Base-by-base conservation (phyloP, 2,329 filamentous ascomycete genomes). In the Botrytis porri region DNA sequence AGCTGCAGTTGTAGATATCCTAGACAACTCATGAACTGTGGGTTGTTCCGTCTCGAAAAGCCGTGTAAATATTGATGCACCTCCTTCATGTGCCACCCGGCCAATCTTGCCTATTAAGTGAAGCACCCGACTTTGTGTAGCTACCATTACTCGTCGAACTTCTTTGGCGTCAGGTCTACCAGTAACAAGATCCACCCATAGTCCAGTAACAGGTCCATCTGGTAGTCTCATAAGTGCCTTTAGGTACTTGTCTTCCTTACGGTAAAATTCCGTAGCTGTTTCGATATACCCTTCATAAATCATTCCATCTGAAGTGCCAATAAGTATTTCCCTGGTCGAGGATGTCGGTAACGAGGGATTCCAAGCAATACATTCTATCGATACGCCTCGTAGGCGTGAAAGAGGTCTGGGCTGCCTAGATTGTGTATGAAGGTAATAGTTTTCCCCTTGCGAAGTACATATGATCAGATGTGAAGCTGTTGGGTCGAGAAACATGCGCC, bases 371-470 rank as follows among this genome's bases (percentile, higher is more conserved):
- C 92, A 92, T 82, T 98, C 95, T 74, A 99, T 93, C 14, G 89
- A 86, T 22, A 98, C 93, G 41, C 94, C 94, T 78, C 95, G 95
- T 70, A 99, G 84, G 73, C 94, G 89, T 22, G 92, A 90, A 51
- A 99, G 86, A 12, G 91, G 88, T 76, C 96, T 93, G 3, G 95
- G 94, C 76, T 95, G 92, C 77, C 94, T 92, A 48, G 95, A 96
- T 81, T 98, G 95, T 18, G 94, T 95, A 82, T 99, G 96, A 16
- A 99, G 92, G 83, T 99, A 99, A 85, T 95, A 99, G 84, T 97
- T 98, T 83, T 99, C 96, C 81, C 94, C 94, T 59, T 94, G 88
- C 8, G 94, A 92, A 4, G 96, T 99, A 81, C 92, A 94, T 77
- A 99, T 90, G 76, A 99, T 89, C 41, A 99, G 86, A 84, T 99